A percentile compares a stretch with the other conserved stretches of the same genome.
These are phyloP conservation scores for Russula virescens DNA, from an alignment of 768 basidiomycete species.

Conservation along the genomic window DNA sequence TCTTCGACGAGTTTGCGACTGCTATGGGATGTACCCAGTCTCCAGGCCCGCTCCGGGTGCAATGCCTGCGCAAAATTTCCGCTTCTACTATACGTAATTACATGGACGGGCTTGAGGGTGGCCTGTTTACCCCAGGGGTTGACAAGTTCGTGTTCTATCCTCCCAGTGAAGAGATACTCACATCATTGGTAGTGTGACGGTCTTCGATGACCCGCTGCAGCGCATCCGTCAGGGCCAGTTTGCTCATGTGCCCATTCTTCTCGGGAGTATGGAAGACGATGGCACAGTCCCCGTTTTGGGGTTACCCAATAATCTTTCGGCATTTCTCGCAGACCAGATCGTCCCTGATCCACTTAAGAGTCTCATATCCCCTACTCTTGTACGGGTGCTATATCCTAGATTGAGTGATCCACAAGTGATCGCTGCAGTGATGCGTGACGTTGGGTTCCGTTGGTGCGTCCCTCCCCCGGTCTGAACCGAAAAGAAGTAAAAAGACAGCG, in stretches of 20 bases:
- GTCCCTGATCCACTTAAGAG: background rate
- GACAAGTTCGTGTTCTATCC: slow-evolving; percentile 8
- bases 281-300: background rate
- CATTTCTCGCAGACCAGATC: background rate
- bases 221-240: background rate
- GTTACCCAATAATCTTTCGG: background rate
- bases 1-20: slow-evolving; percentile 6
- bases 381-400: slow-evolving; percentile 2
- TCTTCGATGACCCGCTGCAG: background rate
- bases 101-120: slow-evolving; percentile 8
- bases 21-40: slow-evolving; percentile 23
- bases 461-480: too few relatives aligned
- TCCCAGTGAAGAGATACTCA: background rate
- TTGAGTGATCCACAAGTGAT: slow-evolving; percentile 3
- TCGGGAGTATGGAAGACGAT: slow-evolving; percentile 10
- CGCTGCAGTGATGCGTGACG: slow-evolving; percentile 5
- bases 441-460: slow-evolving; percentile 8
- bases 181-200: background rate
- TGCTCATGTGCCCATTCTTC: slow-evolving; percentile 1
- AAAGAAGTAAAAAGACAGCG: too few relatives aligned
- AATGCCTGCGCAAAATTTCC: slow-evolving; percentile 26
- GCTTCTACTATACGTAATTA: slow-evolving; percentile 23
- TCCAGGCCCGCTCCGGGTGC: slow-evolving; percentile 23
- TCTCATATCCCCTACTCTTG: background rate
- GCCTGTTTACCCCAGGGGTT: background rate